A percentile compares a stretch with the other conserved stretches of the same genome.
Evolutionary conservation across 2,329 filamentous ascomycete genomes (phyloP).

Genomic region (Pseudonectria foliicola): DNA sequence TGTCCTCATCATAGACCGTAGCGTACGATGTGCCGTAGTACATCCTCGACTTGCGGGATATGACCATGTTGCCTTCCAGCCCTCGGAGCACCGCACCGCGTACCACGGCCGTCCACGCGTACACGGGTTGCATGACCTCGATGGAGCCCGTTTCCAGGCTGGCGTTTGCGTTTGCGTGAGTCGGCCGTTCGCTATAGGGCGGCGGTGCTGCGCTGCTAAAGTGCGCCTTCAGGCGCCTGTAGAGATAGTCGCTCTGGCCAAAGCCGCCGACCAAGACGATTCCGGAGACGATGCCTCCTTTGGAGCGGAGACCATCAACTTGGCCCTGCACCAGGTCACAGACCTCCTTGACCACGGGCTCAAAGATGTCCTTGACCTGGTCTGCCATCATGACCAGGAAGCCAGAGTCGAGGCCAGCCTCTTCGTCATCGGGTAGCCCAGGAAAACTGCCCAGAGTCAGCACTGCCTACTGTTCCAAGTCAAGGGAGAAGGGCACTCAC

Average conservation of each 20-base stretch:
- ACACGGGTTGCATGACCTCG: constrained; percentile 75
- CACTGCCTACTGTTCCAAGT: not conserved
- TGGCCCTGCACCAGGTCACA: constrained; percentile 62
- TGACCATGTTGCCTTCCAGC: constrained; percentile 71
- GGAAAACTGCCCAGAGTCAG: constrained; percentile 46
- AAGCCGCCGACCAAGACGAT: constrained; percentile 79
- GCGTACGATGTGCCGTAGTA: constrained; percentile 78
- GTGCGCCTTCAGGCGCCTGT: constrained; percentile 61
- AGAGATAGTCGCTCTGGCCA: constrained; percentile 71
- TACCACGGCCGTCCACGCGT: constrained; percentile 77
- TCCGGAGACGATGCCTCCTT: constrained; percentile 59
- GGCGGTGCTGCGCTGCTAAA: constrained; percentile 55
- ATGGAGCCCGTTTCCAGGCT: constrained; percentile 50
- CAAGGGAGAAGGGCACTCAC: constrained; percentile 30
- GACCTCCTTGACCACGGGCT: constrained; percentile 66
- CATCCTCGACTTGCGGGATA: constrained; percentile 65
- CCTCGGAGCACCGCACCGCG: constrained; percentile 69
- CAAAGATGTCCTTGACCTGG: constrained; percentile 66
- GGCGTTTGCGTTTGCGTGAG: constrained; percentile 48
- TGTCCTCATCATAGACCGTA: constrained; percentile 70
- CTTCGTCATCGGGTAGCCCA: constrained; percentile 68
- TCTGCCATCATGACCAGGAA: constrained; percentile 66
- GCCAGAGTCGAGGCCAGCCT: constrained; percentile 65
- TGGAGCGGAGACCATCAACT: constrained; percentile 54
- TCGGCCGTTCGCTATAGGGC: constrained; percentile 63